phyloP scores from a whole-genome alignment of 768 basidiomycete species.

The Chalciporus piperatus region DNA sequence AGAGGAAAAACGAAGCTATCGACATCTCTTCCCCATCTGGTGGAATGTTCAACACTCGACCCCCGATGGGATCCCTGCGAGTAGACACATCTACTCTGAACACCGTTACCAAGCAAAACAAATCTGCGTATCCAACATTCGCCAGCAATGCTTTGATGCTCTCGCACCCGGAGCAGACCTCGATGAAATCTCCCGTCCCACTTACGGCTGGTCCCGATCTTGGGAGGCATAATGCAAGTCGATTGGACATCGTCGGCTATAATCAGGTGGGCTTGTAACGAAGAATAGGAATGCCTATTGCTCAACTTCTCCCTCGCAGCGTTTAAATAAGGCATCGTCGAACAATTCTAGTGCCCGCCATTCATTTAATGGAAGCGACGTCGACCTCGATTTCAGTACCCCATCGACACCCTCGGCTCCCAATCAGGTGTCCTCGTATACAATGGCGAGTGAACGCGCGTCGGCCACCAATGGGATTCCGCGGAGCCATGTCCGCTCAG shows the following conservation, averaged over 20 bases:
- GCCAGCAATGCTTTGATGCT: constrained; percentile 50
- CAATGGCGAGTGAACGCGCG: constrained; percentile 38
- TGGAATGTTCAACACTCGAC: constrained; percentile 56
- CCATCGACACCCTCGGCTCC: constrained; percentile 52
- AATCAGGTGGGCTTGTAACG: constrained; percentile 50
- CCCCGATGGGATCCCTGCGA: constrained; percentile 66
- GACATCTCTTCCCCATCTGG: constrained; percentile 44
- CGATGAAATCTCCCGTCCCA: constrained; percentile 71
- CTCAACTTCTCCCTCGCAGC: constrained; percentile 32
- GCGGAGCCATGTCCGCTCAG: constrained; percentile 68
- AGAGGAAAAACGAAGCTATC: constrained; percentile 59
- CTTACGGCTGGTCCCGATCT: constrained; percentile 85
- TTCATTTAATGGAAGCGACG: constrained; percentile 73
- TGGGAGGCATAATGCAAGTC: constrained; percentile 69
- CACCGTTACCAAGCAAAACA: constrained; percentile 67
- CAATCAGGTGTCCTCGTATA: constrained; percentile 41
- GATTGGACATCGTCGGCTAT: constrained; percentile 72
- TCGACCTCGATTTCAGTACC: constrained; percentile 55
- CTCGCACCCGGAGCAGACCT: constrained; percentile 51
- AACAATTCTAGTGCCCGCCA: constrained; percentile 57
- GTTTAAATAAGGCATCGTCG: constrained; percentile 47
- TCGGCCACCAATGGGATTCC: constrained; percentile 30
- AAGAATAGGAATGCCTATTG: constrained; percentile 1
- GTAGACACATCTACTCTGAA: constrained; percentile 72
- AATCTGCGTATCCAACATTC: constrained; percentile 76